phyloP scores from a whole-genome alignment of 768 basidiomycete genomes.

The Postia placenta region DNA sequence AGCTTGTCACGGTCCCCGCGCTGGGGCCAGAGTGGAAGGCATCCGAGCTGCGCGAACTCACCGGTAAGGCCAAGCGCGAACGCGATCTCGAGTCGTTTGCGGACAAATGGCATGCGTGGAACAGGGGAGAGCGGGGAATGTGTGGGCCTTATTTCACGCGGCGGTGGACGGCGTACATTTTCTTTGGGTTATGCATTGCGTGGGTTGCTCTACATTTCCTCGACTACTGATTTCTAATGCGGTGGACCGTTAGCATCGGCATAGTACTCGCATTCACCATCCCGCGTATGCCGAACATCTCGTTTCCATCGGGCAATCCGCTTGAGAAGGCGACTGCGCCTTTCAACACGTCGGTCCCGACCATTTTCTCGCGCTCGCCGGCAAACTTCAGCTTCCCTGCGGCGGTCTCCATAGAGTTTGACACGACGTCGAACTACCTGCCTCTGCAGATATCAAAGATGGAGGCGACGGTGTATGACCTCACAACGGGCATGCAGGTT shows the following conservation, averaged over 20 bases:
- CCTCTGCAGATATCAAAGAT: constrained; percentile 71
- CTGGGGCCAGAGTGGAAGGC: constrained; percentile 88
- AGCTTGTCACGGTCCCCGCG: constrained; percentile 89
- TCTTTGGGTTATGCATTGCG: constrained; percentile 56
- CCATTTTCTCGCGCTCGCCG: constrained; percentile 65
- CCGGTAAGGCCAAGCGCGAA: constrained; percentile 63
- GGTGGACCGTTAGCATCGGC: constrained; percentile 43
- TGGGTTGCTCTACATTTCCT: constrained; percentile 28
- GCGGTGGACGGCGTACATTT: constrained; percentile 59
- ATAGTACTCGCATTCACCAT: constrained; percentile 73
- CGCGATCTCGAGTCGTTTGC: constrained; percentile 39
- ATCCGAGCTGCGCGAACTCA: constrained; percentile 72
- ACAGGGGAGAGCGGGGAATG: constrained; percentile 70
- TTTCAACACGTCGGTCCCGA: constrained; percentile 52
- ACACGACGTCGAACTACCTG: constrained; percentile 70
- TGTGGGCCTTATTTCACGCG: constrained; percentile 78
- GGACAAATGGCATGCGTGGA: constrained; percentile 71
- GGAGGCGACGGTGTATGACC: constrained; percentile 63
- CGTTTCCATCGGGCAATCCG: constrained; percentile 53
- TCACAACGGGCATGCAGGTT: constrained; percentile 56
- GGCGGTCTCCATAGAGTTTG: constrained; percentile 64
- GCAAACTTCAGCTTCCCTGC: constrained; percentile 91
- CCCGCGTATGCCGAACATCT: constrained; percentile 74
- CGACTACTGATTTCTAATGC: constrained; percentile 6
- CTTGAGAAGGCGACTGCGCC: constrained; percentile 51